Conservation (phyloP, 2,329 filamentous ascomycete species). For the Pseudopyrenochaeta lycopersici region DNA sequence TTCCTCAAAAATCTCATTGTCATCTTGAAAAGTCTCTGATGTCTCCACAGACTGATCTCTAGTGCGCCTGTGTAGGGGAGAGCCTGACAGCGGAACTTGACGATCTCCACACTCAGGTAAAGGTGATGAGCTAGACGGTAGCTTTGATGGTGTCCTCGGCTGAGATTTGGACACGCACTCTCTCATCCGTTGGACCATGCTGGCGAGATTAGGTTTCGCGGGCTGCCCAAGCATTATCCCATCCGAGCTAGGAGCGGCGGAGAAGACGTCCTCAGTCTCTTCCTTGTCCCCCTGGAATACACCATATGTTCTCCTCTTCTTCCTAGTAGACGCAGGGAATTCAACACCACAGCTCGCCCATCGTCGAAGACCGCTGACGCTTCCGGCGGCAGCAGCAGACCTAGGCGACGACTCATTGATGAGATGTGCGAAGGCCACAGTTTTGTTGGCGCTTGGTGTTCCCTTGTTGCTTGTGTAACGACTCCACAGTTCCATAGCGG, state of each 20-base stretch:
- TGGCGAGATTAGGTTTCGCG: conserved; percentile 38
- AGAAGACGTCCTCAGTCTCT: conserved; percentile 36
- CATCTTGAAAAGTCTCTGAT: conserved; percentile 13
- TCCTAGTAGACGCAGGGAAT: conserved; percentile 55
- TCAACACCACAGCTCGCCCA: conserved; percentile 62
- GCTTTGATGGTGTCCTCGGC: conserved; percentile 27
- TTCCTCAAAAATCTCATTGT: conserved; percentile 5
- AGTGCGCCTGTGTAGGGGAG: conserved; percentile 41
- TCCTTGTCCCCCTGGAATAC: conserved; percentile 42
- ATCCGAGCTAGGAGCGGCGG: conserved; percentile 43
- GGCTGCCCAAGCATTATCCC: conserved; percentile 35
- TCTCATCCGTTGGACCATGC: conserved; percentile 55
- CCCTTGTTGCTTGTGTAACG: conserved; percentile 54
- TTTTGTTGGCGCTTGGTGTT: conserved; percentile 45
- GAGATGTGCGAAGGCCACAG: conserved; percentile 54
- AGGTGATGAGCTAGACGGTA: conserved; percentile 59
- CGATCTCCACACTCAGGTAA: conserved; percentile 48
- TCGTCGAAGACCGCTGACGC: conserved; percentile 56
- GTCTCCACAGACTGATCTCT: conserved; percentile 19
- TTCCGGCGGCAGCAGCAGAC: conserved; percentile 55
- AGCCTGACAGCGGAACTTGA: conserved; percentile 27
- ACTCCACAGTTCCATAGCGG: conserved; percentile 58
- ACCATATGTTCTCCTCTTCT: conserved; percentile 50
- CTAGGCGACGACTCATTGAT: conserved; percentile 58
- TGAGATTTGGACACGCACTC: conserved; percentile 51